Evolutionary conservation across 2,329 filamentous ascomycete genomes (phyloP).

Genomic region (Aspergillus ochraceus): DNA sequence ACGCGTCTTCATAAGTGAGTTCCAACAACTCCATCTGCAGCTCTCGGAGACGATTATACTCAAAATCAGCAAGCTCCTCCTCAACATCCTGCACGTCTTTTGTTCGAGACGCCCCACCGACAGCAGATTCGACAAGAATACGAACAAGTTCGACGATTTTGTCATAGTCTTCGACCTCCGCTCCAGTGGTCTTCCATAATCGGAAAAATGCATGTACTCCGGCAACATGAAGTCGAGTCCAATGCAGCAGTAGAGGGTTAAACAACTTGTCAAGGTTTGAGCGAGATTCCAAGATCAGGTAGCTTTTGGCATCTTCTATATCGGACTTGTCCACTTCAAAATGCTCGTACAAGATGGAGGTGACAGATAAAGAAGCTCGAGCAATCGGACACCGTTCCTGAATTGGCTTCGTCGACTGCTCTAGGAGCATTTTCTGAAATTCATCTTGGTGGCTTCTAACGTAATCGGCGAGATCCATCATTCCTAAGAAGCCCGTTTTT

Average conservation of each 20-base stretch:
- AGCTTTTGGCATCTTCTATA: conserved; percentile 73
- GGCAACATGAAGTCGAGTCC: conserved; percentile 85
- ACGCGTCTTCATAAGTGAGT: conserved; percentile 88
- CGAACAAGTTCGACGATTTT: conserved; percentile 90
- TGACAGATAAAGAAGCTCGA: conserved; percentile 81
- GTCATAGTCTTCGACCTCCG: conserved; percentile 81
- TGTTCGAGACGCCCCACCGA: conserved; percentile 76
- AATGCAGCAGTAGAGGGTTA: conserved; percentile 83
- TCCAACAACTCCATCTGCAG: conserved; percentile 93
- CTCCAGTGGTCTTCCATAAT: conserved; percentile 87
- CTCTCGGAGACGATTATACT: conserved; percentile 73
- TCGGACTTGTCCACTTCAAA: conserved; percentile 90
- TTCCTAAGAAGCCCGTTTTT: conserved; percentile 80
- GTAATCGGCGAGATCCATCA: conserved; percentile 97
- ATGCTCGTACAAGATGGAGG: conserved; percentile 86
- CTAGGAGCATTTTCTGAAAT: conserved; percentile 87
- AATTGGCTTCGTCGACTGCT: conserved; percentile 74
- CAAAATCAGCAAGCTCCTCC: conserved; percentile 82
- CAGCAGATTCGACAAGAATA: conserved; percentile 85
- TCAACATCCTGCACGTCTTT: conserved; percentile 86
- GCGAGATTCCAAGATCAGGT: conserved; percentile 70
- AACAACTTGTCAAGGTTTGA: conserved; percentile 85
- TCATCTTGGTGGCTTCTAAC: conserved; percentile 87
- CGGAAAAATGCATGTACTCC: conserved; percentile 85
- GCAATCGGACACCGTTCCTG: conserved; percentile 82